Evolutionary conservation across 106 monocot genomes (phyloP).

Genomic region (Dendrobium catenatum): DNA sequence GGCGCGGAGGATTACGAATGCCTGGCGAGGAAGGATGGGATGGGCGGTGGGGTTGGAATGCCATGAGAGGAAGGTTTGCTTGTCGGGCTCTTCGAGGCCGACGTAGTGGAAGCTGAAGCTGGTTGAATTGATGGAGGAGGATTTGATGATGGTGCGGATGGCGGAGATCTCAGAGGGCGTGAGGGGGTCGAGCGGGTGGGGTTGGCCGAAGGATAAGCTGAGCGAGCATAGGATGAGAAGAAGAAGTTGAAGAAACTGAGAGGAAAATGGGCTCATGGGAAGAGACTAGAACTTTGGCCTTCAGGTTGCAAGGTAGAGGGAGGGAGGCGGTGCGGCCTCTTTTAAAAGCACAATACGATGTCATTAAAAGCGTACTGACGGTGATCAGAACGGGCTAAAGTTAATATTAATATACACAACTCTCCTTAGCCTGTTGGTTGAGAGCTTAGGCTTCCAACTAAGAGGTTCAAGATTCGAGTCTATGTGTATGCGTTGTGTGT

Average conservation of each 20-base stretch:
- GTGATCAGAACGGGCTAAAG: too few species aligned
- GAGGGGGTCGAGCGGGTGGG: slow-evolving; percentile 52
- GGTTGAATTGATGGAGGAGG: slow-evolving; percentile 15
- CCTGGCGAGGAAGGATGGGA: slow-evolving; percentile 24
- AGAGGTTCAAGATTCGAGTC: too few species aligned
- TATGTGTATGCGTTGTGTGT: too few species aligned
- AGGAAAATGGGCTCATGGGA: background rate
- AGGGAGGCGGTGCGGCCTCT: too few species aligned
- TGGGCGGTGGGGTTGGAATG: background rate
- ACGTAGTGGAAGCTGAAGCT: slow-evolving; percentile 56
- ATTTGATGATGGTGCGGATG: slow-evolving; percentile 18
- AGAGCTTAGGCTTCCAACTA: too few species aligned
- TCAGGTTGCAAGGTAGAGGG: too few species aligned
- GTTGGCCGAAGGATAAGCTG: background rate
- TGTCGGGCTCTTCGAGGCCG: slow-evolving; percentile 68
- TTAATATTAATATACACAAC: too few species aligned
- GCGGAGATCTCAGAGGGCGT: slow-evolving; percentile 36
- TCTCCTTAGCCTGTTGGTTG: too few species aligned
- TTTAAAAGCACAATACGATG: too few species aligned
- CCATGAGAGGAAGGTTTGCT: slow-evolving; percentile 33
- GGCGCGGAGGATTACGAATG: slow-evolving; percentile 42
- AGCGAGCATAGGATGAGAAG: slow-evolving; percentile 3
- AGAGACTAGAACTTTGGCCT: too few species aligned
- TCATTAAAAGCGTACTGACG: too few species aligned
- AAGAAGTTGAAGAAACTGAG: too few species aligned